These are phyloP conservation scores for Phoma sp. DNA, from an alignment of 2,329 filamentous ascomycete genomes.

Conservation along the genomic window DNA sequence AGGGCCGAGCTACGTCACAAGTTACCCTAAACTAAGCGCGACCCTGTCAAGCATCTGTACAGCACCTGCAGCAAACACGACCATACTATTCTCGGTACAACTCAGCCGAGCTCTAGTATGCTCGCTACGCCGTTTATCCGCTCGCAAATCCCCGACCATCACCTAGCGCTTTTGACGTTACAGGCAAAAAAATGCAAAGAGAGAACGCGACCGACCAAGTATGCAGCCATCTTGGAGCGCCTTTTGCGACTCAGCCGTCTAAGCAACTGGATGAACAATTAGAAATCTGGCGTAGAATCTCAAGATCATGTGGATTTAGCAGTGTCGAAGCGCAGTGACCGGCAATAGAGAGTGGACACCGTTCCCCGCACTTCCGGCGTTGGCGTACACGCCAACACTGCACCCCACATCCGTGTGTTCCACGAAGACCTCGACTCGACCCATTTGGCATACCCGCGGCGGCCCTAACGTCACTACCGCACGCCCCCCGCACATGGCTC, in stretches of 20 bases:
- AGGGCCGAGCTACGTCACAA: not conserved
- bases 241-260: no score
- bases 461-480: conserved; percentile 25
- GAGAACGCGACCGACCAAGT: no score
- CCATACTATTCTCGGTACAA: not conserved
- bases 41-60: not conserved
- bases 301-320: no score
- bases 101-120: conserved; percentile 6
- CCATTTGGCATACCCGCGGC: conserved; percentile 3
- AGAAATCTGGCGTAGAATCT: no score
- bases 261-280: no score
- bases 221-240: no score
- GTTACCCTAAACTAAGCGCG: not conserved
- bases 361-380: conserved; percentile 30
- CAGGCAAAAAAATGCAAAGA: no score
- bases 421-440: conserved; percentile 16
- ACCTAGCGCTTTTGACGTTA: no score
- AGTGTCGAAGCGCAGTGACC: not conserved
- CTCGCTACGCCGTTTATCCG: conserved; percentile 6
- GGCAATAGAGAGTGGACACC: not conserved
- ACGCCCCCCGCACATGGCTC: conserved; percentile 24
- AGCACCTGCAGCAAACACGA: not conserved
- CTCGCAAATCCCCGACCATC: not conserved
- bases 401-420: conserved; percentile 44
- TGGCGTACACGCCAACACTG: conserved; percentile 37